Conservation (phyloP, 73 alveolate species). For the Paramecium tetraurelia region DNA sequence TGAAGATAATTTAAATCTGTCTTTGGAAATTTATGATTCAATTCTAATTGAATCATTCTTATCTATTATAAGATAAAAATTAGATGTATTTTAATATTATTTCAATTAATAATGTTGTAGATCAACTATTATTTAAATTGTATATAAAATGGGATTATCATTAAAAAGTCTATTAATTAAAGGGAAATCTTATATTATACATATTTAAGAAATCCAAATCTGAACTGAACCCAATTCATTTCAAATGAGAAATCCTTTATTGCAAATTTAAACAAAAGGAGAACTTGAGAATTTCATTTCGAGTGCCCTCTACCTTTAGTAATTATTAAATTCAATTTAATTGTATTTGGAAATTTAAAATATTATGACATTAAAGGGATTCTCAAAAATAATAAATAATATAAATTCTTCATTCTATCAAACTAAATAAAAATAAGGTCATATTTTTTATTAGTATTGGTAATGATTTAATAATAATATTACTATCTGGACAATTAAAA, state of each 20-base stretch:
- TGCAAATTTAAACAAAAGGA: neutral
- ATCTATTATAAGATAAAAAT: neutral
- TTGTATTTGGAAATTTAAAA: neutral
- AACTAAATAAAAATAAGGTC: constrained; percentile 53
- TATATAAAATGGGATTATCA: neutral
- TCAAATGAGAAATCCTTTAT: neutral
- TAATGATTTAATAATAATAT: constrained; percentile 30
- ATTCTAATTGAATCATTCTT: too few relatives aligned
- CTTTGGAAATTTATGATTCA: neutral
- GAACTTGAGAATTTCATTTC: neutral
- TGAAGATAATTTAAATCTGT: neutral
- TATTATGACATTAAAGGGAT: constrained; percentile 33
- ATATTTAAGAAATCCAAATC: neutral
- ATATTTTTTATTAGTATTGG: constrained; percentile 43
- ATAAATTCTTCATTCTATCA: neutral
- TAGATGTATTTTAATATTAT: neutral
- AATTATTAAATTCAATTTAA: neutral
- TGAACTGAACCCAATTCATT: too few relatives aligned
- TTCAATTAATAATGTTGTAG: neutral
- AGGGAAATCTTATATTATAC: neutral
- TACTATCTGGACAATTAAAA: neutral
- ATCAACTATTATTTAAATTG: neutral
- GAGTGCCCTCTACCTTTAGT: neutral
- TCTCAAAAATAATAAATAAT: neutral
- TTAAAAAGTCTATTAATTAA: neutral